Percentiles rank a stretch among this genome's conserved stretches.
phyloP scores from a whole-genome alignment of 2,329 filamentous ascomycete species.

The Colletotrichum horii region DNA sequence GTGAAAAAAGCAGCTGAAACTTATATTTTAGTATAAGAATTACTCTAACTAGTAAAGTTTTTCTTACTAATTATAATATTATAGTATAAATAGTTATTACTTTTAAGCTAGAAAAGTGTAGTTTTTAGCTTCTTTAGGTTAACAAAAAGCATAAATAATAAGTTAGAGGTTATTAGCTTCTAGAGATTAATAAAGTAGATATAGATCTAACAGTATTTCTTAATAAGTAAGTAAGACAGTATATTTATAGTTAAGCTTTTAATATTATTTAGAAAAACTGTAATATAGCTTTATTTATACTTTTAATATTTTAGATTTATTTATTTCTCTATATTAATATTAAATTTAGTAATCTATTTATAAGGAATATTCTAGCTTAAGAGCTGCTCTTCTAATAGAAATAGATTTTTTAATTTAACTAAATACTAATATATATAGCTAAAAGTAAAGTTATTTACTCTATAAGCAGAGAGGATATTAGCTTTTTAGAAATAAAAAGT shows the following conservation, averaged over 20 bases:
- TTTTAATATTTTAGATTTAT: not conserved
- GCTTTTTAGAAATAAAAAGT: not conserved
- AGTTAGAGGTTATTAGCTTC: not conserved
- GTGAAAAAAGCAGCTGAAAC: not conserved
- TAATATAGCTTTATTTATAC: not conserved
- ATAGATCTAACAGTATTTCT: not conserved
- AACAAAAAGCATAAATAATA: not conserved
- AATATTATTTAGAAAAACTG: not conserved
- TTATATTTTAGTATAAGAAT: not conserved
- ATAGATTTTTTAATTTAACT: not conserved
- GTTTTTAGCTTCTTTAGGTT: not conserved
- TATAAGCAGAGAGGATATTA: accelerated
- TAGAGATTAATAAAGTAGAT: not conserved
- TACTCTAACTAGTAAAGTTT: not conserved
- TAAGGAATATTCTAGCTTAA: not conserved
- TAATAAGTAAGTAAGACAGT: not conserved
- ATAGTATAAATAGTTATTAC: not conserved
- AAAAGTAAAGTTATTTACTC: not conserved
- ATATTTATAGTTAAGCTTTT: not conserved
- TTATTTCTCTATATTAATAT: not conserved
- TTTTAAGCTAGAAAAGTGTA: not conserved
- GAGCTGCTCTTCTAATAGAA: not conserved
- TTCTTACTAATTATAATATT: not conserved
- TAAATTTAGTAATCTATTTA: not conserved
- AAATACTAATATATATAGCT: not conserved